phyloP scores from a whole-genome alignment of 805 yeast species.

The Candida argentea region DNA sequence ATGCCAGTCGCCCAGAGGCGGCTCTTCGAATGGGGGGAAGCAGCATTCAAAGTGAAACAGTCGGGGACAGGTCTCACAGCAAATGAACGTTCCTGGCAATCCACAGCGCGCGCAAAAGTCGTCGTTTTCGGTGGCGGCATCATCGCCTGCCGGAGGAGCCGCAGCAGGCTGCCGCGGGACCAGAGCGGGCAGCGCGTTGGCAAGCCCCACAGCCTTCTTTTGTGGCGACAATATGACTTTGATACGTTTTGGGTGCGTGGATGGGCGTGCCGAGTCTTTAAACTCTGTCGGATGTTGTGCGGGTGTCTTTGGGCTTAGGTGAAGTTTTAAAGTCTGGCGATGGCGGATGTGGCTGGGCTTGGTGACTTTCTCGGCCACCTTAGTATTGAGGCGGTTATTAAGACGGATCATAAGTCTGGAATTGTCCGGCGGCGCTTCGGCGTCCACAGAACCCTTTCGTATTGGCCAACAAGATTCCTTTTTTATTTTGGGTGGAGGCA shows the following conservation, averaged over 20 bases:
- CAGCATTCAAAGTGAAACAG: constrained; percentile 90
- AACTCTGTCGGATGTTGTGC: constrained; percentile 1
- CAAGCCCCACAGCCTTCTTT: no score
- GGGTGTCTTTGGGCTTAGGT: constrained; percentile 1
- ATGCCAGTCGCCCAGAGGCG: constrained; percentile 86
- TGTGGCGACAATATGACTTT: constrained; percentile 27
- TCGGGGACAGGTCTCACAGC: constrained; percentile 89
- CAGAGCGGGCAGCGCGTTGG: no score
- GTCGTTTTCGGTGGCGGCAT: constrained; percentile 42
- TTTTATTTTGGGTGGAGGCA: constrained; percentile 51
- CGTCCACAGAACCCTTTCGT: no score
- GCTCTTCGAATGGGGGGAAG: constrained; percentile 79
- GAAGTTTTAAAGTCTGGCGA: constrained; percentile 2
- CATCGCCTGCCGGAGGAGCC: constrained; percentile 4
- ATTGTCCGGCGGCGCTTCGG: no score
- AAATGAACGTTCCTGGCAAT: constrained; percentile 76
- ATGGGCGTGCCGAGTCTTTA: not conserved
- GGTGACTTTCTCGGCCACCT: constrained; percentile 7
- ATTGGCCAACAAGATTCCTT: constrained; percentile 47
- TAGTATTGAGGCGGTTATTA: no score
- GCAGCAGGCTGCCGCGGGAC: constrained; percentile 4
- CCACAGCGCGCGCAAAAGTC: constrained; percentile 92
- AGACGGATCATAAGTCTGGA: no score
- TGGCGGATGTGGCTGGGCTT: constrained; percentile 7
- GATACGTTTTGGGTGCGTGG: constrained; percentile 2